Conservation (phyloP, 2,329 filamentous ascomycete genomes). For the Fusarium torulosum region DNA sequence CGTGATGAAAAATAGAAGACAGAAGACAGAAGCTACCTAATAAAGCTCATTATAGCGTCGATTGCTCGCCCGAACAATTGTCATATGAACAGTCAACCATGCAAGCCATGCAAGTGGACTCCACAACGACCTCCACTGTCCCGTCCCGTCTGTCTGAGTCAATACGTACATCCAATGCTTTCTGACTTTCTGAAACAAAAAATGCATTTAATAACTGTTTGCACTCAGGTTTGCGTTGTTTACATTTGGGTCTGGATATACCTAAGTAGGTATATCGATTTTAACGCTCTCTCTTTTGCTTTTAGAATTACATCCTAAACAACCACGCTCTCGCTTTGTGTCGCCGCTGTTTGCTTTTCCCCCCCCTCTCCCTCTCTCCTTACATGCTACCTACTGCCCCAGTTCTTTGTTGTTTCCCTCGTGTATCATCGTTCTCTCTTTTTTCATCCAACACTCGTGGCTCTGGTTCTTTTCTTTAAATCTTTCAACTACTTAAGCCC, state of each 20-base stretch:
- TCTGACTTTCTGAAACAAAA: too few species aligned
- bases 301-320: not conserved
- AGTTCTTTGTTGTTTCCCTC: not conserved
- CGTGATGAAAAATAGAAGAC: too few species aligned
- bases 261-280: too few species aligned
- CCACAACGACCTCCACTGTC: not conserved
- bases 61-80: not conserved
- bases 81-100: not conserved
- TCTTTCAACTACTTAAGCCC: not conserved
- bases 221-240: not conserved
- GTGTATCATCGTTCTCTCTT: not conserved
- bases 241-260: not conserved
- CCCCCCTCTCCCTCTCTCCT: not conserved
- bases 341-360: not conserved
- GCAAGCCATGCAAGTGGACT: not conserved
- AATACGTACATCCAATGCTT: too few species aligned
- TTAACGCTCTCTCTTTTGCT: too few species aligned
- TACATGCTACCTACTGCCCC: not conserved
- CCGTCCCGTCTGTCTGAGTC: too few species aligned
- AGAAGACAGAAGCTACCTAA: too few species aligned
- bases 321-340: not conserved
- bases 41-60: too few species aligned
- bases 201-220: too few species aligned
- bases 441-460: not conserved
- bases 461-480: conserved; percentile 1